Evolutionary conservation across 768 basidiomycete species (phyloP).

Genomic region (Scleroderma citrinum): DNA sequence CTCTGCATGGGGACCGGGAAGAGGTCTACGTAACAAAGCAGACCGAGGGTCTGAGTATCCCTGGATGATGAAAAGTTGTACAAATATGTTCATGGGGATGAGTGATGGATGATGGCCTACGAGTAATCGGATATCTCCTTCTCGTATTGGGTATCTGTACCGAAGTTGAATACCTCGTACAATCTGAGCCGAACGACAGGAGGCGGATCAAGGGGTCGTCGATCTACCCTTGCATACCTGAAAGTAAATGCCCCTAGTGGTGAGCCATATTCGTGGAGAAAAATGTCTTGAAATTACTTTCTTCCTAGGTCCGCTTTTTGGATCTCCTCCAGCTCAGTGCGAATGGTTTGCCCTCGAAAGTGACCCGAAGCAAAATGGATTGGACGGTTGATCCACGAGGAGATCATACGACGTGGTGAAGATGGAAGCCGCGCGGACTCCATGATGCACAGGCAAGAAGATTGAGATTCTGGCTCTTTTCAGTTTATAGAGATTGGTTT

Average conservation of each 20-base stretch:
- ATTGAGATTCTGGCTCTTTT: not conserved
- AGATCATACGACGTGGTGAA: constrained; percentile 21
- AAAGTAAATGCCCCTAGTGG: not conserved
- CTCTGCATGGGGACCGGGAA: constrained; percentile 46
- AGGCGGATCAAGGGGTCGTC: constrained; percentile 65
- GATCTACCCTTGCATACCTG: constrained; percentile 57
- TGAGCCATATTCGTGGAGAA: constrained; percentile 3
- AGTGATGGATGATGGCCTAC: constrained; percentile 26
- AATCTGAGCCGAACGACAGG: constrained; percentile 51
- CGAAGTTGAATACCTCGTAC: constrained; percentile 39
- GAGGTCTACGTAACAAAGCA: constrained; percentile 74
- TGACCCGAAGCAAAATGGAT: constrained; percentile 55
- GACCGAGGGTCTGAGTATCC: constrained; percentile 54
- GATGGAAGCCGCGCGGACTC: constrained; percentile 9
- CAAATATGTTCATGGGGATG: not conserved
- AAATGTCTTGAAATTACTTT: constrained; percentile 39
- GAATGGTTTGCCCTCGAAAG: constrained; percentile 51
- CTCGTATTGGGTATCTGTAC: constrained; percentile 36
- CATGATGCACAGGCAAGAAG: constrained; percentile 10
- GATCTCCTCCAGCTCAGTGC: constrained; percentile 50
- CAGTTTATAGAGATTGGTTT: not conserved
- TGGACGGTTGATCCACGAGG: constrained; percentile 31
- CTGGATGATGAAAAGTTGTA: constrained; percentile 35
- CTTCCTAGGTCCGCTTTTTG: constrained; percentile 65
- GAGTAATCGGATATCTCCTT: constrained; percentile 46